These are phyloP conservation scores for Eucalyptus grandis DNA, from an alignment of 345 rosid species.

Conservation along the genomic window DNA sequence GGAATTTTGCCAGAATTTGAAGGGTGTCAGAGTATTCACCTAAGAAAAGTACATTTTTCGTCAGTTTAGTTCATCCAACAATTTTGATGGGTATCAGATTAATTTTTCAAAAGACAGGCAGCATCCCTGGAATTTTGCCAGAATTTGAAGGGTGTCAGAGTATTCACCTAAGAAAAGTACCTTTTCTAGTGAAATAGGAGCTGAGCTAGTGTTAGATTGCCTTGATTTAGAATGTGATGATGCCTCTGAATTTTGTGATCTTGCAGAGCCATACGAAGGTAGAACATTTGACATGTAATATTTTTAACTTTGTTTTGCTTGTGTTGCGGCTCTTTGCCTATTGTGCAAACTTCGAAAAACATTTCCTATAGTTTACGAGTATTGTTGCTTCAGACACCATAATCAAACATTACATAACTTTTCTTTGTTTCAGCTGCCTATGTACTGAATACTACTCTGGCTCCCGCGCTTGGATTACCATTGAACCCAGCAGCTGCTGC, in stretches of 20 bases:
- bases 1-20: not conserved
- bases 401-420: not conserved
- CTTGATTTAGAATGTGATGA: not conserved
- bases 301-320: not conserved
- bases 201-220: not conserved
- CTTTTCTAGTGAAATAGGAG: not conserved
- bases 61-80: not conserved
- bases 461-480: constrained; percentile 42
- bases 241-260: not conserved
- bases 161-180: not conserved
- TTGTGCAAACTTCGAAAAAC: not conserved
- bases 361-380: not conserved
- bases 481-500: constrained; percentile 53
- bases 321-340: not conserved
- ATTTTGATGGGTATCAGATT: not conserved
- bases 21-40: not conserved
- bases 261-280: not conserved
- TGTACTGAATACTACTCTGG: constrained; percentile 30
- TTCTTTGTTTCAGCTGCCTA: constrained; percentile 27
- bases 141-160: not conserved
- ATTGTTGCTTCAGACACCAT: not conserved
- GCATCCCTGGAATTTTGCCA: not conserved
- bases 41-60: too few relatives aligned
- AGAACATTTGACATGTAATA: not conserved
- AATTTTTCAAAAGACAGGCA: not conserved